These are phyloP conservation scores for Ilex paraguariensis DNA, from an alignment of 305 asterid genomes.

Conservation along the genomic window DNA sequence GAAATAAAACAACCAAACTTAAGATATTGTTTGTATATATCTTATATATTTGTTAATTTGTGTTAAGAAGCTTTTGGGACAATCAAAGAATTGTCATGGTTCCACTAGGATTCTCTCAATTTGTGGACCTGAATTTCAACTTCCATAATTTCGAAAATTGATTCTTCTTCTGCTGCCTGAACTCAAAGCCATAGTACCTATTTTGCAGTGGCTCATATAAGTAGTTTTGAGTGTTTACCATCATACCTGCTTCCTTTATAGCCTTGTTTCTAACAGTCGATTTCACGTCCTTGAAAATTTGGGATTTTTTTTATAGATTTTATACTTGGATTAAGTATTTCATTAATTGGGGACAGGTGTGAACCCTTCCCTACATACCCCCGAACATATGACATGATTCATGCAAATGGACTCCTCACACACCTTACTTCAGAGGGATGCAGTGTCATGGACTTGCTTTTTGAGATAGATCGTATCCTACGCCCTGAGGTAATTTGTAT, in stretches of 20 bases:
- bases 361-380: slow-evolving; percentile 99
- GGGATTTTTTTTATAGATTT: background rate
- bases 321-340: slow-evolving; percentile 6
- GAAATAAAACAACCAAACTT: too few species aligned
- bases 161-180: background rate
- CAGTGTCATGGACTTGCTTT: slow-evolving; percentile 52
- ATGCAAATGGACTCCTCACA: slow-evolving; percentile 76
- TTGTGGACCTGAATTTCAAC: background rate
- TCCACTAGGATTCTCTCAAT: background rate
- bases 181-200: background rate
- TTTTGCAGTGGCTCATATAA: background rate
- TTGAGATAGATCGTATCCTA: slow-evolving; percentile 94
- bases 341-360: slow-evolving; percentile 50
- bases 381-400: slow-evolving; percentile 92
- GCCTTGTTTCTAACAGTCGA: background rate
- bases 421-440: slow-evolving; percentile 52
- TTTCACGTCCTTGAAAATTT: background rate
- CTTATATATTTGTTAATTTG: too few species aligned
- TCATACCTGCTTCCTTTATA: background rate
- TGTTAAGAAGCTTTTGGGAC: too few species aligned
- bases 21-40: too few species aligned
- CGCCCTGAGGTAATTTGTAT: slow-evolving; percentile 82
- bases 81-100: too few species aligned
- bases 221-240: background rate
- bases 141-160: background rate